phyloP scores from a whole-genome alignment of 23 red algal species.

The Gracilaria vermiculophylla region DNA sequence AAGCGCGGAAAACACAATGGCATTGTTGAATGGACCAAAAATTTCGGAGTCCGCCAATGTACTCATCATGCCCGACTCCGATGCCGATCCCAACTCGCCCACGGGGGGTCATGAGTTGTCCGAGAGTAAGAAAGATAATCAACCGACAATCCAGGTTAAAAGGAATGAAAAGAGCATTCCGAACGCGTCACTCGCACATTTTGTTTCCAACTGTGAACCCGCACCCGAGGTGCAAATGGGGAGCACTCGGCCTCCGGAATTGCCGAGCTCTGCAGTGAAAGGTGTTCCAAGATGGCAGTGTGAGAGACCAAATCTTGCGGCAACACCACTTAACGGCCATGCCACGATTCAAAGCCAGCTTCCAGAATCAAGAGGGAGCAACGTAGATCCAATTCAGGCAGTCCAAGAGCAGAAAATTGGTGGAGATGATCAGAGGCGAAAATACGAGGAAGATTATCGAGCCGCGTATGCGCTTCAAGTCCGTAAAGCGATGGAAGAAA shows the following conservation, averaged over 20 bases:
- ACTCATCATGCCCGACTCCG: neutral
- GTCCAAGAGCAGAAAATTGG: neutral
- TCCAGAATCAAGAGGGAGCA: neutral
- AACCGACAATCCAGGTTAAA: neutral
- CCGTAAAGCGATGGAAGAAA: constrained; percentile 13
- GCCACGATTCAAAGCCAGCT: neutral
- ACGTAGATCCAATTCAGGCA: neutral
- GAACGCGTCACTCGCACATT: neutral
- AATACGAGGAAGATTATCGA: constrained; percentile 6
- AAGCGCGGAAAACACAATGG: neutral
- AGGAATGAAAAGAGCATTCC: neutral
- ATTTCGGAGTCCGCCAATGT: neutral
- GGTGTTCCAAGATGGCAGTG: neutral
- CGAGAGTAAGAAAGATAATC: neutral
- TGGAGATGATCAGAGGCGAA: neutral
- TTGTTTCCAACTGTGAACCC: neutral
- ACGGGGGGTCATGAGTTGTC: neutral
- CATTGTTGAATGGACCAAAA: neutral
- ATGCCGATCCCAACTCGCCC: neutral
- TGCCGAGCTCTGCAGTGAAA: neutral
- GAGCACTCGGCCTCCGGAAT: neutral
- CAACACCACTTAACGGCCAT: neutral
- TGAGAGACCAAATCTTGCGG: neutral
- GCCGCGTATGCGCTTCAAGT: neutral
- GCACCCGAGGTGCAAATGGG: neutral